Evolutionary conservation across 257 asterid species (phyloP).

Genomic region (Nicotiana tabacum): DNA sequence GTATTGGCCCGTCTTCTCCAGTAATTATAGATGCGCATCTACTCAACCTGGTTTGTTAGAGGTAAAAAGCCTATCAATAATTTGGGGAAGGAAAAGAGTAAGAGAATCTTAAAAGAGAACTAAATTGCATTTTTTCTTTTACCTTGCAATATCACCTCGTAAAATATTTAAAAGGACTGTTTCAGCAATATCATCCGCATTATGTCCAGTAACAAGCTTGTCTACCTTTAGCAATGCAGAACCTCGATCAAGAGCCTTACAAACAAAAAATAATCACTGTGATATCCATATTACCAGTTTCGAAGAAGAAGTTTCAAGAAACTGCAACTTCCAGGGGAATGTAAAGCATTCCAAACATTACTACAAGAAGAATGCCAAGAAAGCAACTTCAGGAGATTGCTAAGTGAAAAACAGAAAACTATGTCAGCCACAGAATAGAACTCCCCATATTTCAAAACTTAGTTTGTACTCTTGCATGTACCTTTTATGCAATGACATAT

Average conservation of each 20-base stretch:
- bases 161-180: slow-evolving; percentile 90
- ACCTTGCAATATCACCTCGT: slow-evolving; percentile 99
- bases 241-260: slow-evolving; percentile 97
- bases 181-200: slow-evolving; percentile 98
- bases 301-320: neutral
- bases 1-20: slow-evolving; percentile 98
- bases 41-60: slow-evolving; percentile 57
- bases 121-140: neutral
- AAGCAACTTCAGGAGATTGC: neutral
- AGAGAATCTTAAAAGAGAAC: neutral
- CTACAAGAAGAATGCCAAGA: neutral
- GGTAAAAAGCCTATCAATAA: neutral
- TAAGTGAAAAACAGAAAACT: neutral
- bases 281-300: neutral
- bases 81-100: slow-evolving; percentile 1
- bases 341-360: neutral
- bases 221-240: slow-evolving; percentile 91
- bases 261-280: slow-evolving; percentile 12
- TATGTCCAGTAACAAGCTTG: slow-evolving; percentile 95
- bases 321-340: neutral
- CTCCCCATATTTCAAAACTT: neutral
- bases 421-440: neutral
- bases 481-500: neutral
- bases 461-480: neutral
- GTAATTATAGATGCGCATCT: slow-evolving; percentile 90